Percentiles rank a stretch among this genome's conserved stretches.
These are phyloP conservation scores for Pythium scleroteichum DNA, from an alignment of 352 stramenopile genomes.

Conservation along the genomic window DNA sequence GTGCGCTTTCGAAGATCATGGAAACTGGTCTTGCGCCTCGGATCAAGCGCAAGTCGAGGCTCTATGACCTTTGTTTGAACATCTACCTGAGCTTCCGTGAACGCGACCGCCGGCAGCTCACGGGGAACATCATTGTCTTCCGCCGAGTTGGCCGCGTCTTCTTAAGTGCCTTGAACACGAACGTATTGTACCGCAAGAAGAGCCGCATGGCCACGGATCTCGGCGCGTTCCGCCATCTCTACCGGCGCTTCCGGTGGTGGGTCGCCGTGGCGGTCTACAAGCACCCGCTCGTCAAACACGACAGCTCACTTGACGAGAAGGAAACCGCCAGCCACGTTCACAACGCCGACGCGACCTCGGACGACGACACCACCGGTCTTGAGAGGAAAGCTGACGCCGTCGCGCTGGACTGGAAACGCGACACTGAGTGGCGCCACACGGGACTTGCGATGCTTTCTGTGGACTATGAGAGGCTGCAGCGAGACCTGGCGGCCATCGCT, in stretches of 20 bases:
- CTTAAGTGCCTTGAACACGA: slow-evolving; percentile 14
- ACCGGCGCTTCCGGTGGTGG: slow-evolving; percentile 30
- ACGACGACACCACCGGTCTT: slow-evolving; percentile 3
- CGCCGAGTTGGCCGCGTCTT: slow-evolving; percentile 27
- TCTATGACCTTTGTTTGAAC: slow-evolving; percentile 38
- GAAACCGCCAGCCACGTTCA: background rate
- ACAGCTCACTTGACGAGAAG: background rate
- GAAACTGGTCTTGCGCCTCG: slow-evolving; percentile 31
- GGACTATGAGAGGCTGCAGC: slow-evolving; percentile 16
- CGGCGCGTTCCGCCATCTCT: slow-evolving; percentile 31
- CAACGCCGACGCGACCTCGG: slow-evolving; percentile 1
- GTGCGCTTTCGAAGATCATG: slow-evolving; percentile 37
- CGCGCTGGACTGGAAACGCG: slow-evolving; percentile 32
- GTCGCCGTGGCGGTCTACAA: slow-evolving; percentile 31
- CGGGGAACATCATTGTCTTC: slow-evolving; percentile 31
- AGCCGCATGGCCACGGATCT: slow-evolving; percentile 35
- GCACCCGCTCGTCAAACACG: slow-evolving; percentile 13
- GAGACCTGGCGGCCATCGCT: slow-evolving; percentile 23
- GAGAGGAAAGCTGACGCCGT: slow-evolving; percentile 11
- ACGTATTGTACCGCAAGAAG: slow-evolving; percentile 29
- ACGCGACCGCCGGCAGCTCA: slow-evolving; percentile 31
- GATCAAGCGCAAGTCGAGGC: slow-evolving; percentile 40
- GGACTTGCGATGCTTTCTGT: slow-evolving; percentile 23
- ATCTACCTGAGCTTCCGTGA: slow-evolving; percentile 37
- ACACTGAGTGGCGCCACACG: slow-evolving; percentile 32